Conservation (phyloP, 2,329 filamentous ascomycete genomes). For the Trichocomaceae sp. region DNA sequence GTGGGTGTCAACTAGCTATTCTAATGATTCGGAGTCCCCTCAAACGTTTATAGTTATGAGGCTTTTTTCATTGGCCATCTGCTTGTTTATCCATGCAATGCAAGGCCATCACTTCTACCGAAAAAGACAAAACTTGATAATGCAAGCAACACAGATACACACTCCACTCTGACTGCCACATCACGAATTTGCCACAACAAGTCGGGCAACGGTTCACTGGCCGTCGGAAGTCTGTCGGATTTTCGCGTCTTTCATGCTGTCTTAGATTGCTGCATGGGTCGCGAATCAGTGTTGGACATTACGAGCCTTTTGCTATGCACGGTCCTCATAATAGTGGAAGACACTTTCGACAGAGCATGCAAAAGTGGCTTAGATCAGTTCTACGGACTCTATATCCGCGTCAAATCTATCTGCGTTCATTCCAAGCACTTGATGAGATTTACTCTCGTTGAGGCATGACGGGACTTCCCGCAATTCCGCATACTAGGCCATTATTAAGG, state of each 20-base stretch:
- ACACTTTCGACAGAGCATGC: neutral
- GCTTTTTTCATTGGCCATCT: slow-evolving; percentile 11
- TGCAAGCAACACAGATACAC: slow-evolving; percentile 16
- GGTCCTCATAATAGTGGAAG: slow-evolving; percentile 5
- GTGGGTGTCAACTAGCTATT: slow-evolving; percentile 1
- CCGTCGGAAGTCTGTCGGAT: slow-evolving; percentile 17
- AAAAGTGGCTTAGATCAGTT: neutral
- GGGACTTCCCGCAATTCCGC: slow-evolving; percentile 29
- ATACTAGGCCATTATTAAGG: slow-evolving; percentile 20
- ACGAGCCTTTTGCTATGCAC: neutral
- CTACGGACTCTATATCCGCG: slow-evolving; percentile 36
- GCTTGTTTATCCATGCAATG: slow-evolving; percentile 9
- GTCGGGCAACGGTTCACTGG: slow-evolving; percentile 14
- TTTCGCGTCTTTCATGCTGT: neutral
- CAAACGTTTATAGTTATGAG: slow-evolving; percentile 1
- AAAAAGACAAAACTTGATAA: slow-evolving; percentile 7
- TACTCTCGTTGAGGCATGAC: slow-evolving; percentile 32
- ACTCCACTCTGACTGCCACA: slow-evolving; percentile 16
- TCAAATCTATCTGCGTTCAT: slow-evolving; percentile 29
- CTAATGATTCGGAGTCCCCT: neutral
- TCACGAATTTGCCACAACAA: slow-evolving; percentile 25
- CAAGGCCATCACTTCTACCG: neutral
- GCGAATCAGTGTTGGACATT: neutral
- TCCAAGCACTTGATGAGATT: slow-evolving; percentile 29
- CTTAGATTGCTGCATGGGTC: neutral